phyloP scores from a whole-genome alignment of 2,329 filamentous ascomycete genomes.

The Diaporthe aspalathi region DNA sequence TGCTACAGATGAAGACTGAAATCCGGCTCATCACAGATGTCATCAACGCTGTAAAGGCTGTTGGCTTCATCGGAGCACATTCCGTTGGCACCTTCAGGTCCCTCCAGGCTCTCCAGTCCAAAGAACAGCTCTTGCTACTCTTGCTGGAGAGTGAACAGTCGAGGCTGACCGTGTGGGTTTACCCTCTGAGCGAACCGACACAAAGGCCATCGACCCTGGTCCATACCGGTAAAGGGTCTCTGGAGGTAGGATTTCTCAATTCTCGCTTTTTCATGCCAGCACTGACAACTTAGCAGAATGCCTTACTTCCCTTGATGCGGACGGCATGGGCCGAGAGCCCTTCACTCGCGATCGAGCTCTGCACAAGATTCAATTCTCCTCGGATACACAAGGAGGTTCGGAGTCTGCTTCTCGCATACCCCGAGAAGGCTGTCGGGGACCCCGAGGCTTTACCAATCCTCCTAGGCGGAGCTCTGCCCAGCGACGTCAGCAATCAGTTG shows the following conservation, averaged over 20 bases:
- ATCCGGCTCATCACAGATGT: conserved; percentile 84
- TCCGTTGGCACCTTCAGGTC: conserved; percentile 69
- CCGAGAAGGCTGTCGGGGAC: conserved; percentile 83
- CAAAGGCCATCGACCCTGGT: conserved; percentile 52
- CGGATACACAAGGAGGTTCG: conserved; percentile 81
- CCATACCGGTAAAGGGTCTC: conserved; percentile 53
- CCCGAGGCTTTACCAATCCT: conserved; percentile 86
- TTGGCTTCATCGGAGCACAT: conserved; percentile 69
- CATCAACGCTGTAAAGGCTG: conserved; percentile 70
- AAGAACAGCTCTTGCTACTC: conserved; percentile 84
- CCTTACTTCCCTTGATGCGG: conserved; percentile 73
- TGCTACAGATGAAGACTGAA: conserved; percentile 93
- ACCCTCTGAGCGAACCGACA: conserved; percentile 76
- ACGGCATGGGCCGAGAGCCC: conserved; percentile 91
- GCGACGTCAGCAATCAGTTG: conserved; percentile 84
- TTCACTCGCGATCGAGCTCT: conserved; percentile 86
- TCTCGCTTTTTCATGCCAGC: not conserved
- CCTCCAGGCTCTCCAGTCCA: conserved; percentile 77
- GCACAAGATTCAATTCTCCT: conserved; percentile 80
- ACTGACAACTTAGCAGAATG: conserved; percentile 54
- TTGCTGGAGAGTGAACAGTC: conserved; percentile 87
- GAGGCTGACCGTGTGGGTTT: conserved; percentile 89
- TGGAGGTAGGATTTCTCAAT: conserved; percentile 51
- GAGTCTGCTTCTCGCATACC: conserved; percentile 82
- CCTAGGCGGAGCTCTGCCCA: conserved; percentile 79